phyloP scores from a whole-genome alignment of 805 yeast genomes.

The Starmera dryadoides region DNA sequence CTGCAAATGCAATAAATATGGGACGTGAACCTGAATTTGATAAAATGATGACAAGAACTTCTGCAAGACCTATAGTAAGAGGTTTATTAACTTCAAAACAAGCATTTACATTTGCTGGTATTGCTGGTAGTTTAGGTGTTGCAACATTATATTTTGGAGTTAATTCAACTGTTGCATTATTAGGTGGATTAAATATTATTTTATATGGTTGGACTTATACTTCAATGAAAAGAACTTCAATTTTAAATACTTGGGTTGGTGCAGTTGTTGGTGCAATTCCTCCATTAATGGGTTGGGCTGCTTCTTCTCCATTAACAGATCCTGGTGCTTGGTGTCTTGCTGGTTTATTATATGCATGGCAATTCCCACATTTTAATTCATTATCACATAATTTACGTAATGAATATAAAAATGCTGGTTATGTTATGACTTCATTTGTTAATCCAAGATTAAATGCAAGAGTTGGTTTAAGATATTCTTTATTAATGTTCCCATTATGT shows the following conservation, averaged over 20 bases:
- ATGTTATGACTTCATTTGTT: constrained; percentile 94
- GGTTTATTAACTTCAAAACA: constrained; percentile 70
- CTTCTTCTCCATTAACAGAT: constrained; percentile 67
- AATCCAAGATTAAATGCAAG: constrained; percentile 90
- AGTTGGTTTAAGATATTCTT: constrained; percentile 82
- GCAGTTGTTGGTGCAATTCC: constrained; percentile 99
- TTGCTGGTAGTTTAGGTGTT: constrained; percentile 67
- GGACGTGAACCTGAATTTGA: constrained; percentile 93
- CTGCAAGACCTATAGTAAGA: constrained; percentile 82
- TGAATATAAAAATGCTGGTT: constrained; percentile 89
- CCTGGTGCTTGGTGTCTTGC: constrained; percentile 97
- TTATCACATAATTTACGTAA: constrained; percentile 80
- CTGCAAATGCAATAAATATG: constrained; percentile 97
- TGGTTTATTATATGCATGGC: constrained; percentile 90
- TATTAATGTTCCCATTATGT: constrained; percentile 93
- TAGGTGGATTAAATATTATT: constrained; percentile 77
- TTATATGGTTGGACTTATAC: constrained; percentile 90
- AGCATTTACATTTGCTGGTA: constrained; percentile 75
- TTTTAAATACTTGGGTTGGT: constrained; percentile 95
- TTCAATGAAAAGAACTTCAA: constrained; percentile 76
- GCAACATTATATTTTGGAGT: constrained; percentile 70
- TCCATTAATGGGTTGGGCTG: constrained; percentile 99
- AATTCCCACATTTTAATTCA: constrained; percentile 95
- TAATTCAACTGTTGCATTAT: constrained; percentile 71
- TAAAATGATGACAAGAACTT: constrained; percentile 79